phyloP scores from a whole-genome alignment of 2,329 filamentous ascomycete genomes.

The Arthrobotrys megalospora region DNA sequence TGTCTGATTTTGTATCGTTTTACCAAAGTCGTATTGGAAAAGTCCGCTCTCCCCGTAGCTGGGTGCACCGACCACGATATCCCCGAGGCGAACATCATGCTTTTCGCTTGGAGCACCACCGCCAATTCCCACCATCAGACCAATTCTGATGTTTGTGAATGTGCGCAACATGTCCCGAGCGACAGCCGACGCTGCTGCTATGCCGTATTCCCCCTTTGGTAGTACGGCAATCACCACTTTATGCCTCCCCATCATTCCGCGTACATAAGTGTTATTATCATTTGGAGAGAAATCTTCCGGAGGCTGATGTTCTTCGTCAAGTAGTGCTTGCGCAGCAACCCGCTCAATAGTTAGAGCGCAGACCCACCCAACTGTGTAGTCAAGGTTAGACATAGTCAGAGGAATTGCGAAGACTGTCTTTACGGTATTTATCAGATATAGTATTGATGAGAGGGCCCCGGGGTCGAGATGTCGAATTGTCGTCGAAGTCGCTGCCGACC shows the following conservation, averaged over 20 bases:
- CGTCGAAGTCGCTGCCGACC: no score
- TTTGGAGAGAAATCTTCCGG: neutral
- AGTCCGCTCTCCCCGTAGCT: constrained; percentile 62
- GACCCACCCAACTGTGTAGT: constrained; percentile 47
- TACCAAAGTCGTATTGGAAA: constrained; percentile 66
- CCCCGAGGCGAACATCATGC: constrained; percentile 67
- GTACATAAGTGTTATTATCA: constrained; percentile 25
- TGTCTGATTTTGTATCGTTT: constrained; percentile 57
- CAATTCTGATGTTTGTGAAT: constrained; percentile 63
- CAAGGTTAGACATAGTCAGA: neutral
- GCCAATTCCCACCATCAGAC: constrained; percentile 64
- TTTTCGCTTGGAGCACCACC: constrained; percentile 62
- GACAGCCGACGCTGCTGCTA: neutral
- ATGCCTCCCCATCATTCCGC: constrained; percentile 5
- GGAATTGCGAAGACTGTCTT: no score
- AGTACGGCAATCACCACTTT: constrained; percentile 20
- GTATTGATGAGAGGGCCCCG: no score
- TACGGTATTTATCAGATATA: no score
- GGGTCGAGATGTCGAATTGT: no score
- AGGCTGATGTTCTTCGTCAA: constrained; percentile 21
- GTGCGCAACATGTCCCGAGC: constrained; percentile 23
- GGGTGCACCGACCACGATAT: constrained; percentile 65
- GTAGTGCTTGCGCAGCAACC: constrained; percentile 13
- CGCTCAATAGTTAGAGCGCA: constrained; percentile 46
- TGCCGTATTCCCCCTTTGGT: constrained; percentile 15